These are phyloP conservation scores for Aureobasidium zeae DNA, from an alignment of 2,329 filamentous ascomycete species.

Conservation along the genomic window DNA sequence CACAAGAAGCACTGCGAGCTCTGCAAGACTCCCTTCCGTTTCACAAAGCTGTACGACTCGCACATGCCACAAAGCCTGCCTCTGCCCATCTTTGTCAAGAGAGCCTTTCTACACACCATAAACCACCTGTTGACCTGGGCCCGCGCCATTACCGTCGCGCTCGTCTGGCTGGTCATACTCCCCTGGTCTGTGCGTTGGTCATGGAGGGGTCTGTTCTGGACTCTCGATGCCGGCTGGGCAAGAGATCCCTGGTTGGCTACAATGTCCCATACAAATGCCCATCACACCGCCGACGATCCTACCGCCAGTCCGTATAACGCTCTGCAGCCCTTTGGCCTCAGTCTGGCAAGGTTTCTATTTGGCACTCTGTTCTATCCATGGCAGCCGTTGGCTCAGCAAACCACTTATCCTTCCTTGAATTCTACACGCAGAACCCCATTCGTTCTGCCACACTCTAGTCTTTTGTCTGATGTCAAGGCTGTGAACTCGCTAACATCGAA, in stretches of 20 bases:
- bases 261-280: slow-evolving; percentile 13
- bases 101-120: slow-evolving; percentile 64
- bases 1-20: slow-evolving; percentile 99
- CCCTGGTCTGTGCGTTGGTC: slow-evolving; percentile 85
- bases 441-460: slow-evolving; percentile 11
- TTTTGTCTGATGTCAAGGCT: slow-evolving; percentile 49
- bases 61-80: slow-evolving; percentile 85
- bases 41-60: slow-evolving; percentile 93
- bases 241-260: slow-evolving; percentile 29
- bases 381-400: background rate
- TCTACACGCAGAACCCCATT: background rate
- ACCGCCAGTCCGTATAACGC: background rate
- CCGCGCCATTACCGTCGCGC: slow-evolving; percentile 65
- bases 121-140: slow-evolving; percentile 68
- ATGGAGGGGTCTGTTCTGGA: slow-evolving; percentile 92
- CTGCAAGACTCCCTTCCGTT: slow-evolving; percentile 95
- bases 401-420: background rate
- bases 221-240: slow-evolving; percentile 68
- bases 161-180: slow-evolving; percentile 81
- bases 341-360: slow-evolving; percentile 5
- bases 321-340: slow-evolving; percentile 6
- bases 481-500: slow-evolving; percentile 54
- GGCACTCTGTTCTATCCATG: slow-evolving; percentile 6
- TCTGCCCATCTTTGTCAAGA: slow-evolving; percentile 66
- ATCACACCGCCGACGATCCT: background rate